These are phyloP conservation scores for Mycocentrospora acerina DNA, from an alignment of 2,329 filamentous ascomycete species.

Conservation along the genomic window DNA sequence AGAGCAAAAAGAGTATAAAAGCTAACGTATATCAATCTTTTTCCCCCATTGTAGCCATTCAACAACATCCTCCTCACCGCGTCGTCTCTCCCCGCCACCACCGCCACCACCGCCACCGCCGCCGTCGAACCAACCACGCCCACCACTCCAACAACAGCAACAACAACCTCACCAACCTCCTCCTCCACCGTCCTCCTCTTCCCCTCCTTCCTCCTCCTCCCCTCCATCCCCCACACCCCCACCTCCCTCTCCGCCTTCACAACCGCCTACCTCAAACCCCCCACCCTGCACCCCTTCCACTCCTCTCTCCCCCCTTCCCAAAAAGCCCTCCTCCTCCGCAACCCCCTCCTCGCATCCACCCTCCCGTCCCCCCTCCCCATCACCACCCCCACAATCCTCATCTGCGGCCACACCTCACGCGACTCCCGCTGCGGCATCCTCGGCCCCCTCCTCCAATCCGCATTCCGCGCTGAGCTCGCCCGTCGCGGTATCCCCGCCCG, in stretches of 20 bases:
- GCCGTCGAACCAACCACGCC: too few relatives aligned
- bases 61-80: slow-evolving; percentile 78
- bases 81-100: slow-evolving; percentile 65
- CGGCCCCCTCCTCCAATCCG: slow-evolving; percentile 69
- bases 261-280: slow-evolving; percentile 66
- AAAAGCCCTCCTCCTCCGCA: slow-evolving; percentile 47
- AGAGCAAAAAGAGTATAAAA: too few relatives aligned
- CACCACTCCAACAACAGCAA: slow-evolving; percentile 10
- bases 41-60: slow-evolving; percentile 66
- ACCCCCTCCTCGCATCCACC: slow-evolving; percentile 49
- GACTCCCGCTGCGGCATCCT: slow-evolving; percentile 81
- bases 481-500: slow-evolving; percentile 56
- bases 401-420: slow-evolving; percentile 83
- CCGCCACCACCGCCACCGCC: slow-evolving; percentile 27
- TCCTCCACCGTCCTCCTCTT: slow-evolving; percentile 66
- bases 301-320: slow-evolving; percentile 56
- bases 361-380: slow-evolving; percentile 54
- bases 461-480: slow-evolving; percentile 66
- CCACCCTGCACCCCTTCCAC: slow-evolving; percentile 63
- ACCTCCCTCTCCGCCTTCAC: slow-evolving; percentile 59
- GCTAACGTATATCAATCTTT: slow-evolving; percentile 2
- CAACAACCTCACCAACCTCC: slow-evolving; percentile 46
- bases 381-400: slow-evolving; percentile 59
- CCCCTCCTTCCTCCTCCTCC: slow-evolving; percentile 80
- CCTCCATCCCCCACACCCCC: slow-evolving; percentile 65